Evolutionary conservation across 352 stramenopile genomes (phyloP).

Genomic region (Phytophthora syringae): DNA sequence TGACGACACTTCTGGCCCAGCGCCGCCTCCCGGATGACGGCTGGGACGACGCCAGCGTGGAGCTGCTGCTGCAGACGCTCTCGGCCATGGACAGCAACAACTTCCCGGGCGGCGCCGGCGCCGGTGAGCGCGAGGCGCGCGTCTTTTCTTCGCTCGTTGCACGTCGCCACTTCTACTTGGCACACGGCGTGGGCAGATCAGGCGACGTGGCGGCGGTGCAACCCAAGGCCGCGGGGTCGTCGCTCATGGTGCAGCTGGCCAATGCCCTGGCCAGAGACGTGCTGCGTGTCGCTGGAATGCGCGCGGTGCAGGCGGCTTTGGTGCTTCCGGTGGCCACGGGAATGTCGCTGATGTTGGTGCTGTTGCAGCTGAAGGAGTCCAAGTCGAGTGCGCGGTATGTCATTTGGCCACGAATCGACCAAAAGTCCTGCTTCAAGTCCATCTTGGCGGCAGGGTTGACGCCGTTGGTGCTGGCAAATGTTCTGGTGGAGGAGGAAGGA

Average conservation of each 20-base stretch:
- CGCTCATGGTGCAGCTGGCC: conserved; percentile 94
- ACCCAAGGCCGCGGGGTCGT: conserved; percentile 98
- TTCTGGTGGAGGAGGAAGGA: conserved; percentile 69
- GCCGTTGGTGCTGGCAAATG: conserved; percentile 90
- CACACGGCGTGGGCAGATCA: conserved; percentile 97
- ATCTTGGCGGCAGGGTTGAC: conserved; percentile 94
- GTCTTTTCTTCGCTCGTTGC: conserved; percentile 85
- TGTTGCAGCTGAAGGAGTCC: conserved; percentile 84
- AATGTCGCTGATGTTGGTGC: conserved; percentile 94
- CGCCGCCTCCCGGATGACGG: conserved; percentile 84
- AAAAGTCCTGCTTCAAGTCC: conserved; percentile 99
- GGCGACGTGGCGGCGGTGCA: conserved; percentile 98
- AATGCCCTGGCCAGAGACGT: conserved; percentile 93
- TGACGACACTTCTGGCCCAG: conserved; percentile 86
- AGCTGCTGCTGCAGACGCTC: conserved; percentile 88
- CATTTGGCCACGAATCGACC: conserved; percentile 97
- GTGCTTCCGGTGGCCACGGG: conserved; percentile 98
- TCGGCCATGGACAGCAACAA: conserved; percentile 96
- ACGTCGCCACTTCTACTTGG: conserved; percentile 93
- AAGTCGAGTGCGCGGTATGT: conserved; percentile 76
- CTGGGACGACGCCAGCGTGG: conserved; percentile 91
- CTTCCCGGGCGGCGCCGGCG: conserved; percentile 91
- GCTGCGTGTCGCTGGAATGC: conserved; percentile 85
- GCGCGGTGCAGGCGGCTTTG: conserved; percentile 72
- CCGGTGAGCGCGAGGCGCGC: conserved; percentile 97